These are phyloP conservation scores for Ganoderma resinaceum DNA, from an alignment of 1,284 basidiomycete species.

Conservation along the genomic window DNA sequence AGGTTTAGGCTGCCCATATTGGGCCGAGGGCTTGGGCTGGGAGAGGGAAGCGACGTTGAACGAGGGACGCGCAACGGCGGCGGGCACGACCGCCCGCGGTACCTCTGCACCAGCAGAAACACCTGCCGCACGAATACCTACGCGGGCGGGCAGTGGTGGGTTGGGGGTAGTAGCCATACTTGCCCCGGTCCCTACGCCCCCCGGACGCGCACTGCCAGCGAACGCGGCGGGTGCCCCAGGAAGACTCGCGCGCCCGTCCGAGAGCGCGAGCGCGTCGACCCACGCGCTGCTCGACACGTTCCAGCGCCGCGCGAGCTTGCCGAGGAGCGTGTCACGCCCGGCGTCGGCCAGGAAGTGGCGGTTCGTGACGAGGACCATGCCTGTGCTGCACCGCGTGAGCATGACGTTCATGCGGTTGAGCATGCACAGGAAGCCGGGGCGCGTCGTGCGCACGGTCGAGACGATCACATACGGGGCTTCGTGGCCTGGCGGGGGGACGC, in stretches of 20 bases:
- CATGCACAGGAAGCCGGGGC: constrained; percentile 64
- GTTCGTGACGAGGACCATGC: constrained; percentile 36
- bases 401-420: constrained; percentile 73
- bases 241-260: neutral
- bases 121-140: too few relatives aligned
- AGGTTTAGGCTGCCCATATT: neutral
- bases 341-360: constrained; percentile 28
- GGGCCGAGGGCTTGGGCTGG: neutral
- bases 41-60: neutral
- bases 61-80: neutral
- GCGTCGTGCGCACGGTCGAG: constrained; percentile 64
- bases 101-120: neutral
- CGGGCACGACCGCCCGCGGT: neutral
- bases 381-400: constrained; percentile 40
- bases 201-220: neutral
- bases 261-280: constrained; percentile 9
- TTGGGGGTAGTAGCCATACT: neutral
- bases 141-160: neutral
- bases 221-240: neutral
- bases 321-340: constrained; percentile 23
- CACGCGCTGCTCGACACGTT: constrained; percentile 2
- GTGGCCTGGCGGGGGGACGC: constrained; percentile 32
- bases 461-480: constrained; percentile 61
- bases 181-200: neutral
- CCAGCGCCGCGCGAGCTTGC: constrained; percentile 29